Percentiles rank a stretch among this genome's conserved stretches.
Conservation (phyloP, 306 rosid genomes). For the Nissolia schottii region DNA sequence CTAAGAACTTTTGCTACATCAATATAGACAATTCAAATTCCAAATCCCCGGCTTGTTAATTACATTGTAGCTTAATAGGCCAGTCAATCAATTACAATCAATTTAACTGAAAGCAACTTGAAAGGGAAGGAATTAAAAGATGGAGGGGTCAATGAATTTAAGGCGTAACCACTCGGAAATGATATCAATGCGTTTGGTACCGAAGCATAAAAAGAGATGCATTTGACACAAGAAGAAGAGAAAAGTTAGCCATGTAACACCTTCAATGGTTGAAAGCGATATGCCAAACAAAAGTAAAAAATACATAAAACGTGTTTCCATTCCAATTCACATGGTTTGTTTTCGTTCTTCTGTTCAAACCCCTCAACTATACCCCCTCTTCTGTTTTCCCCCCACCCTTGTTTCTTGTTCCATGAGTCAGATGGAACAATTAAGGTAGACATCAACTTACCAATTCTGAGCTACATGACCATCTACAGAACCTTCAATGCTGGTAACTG, state of each 20-base stretch:
- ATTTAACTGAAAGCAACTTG: not conserved
- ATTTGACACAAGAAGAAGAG: not conserved
- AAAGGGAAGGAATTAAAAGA: not conserved
- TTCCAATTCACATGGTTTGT: conserved; percentile 1
- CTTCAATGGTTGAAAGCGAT: conserved; percentile 4
- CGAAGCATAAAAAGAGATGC: not conserved
- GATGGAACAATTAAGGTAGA: not conserved
- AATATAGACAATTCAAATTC: not conserved
- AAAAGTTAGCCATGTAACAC: not conserved
- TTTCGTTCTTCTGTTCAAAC: conserved; percentile 3
- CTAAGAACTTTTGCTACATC: too few species aligned
- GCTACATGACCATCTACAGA: not conserved
- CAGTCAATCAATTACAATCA: not conserved
- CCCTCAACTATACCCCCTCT: not conserved
- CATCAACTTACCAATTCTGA: not conserved
- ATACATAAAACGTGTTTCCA: conserved; percentile 18
- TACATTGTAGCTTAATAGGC: not conserved
- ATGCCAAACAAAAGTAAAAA: not conserved
- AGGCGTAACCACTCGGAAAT: conserved; percentile 2
- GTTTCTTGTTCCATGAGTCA: not conserved
- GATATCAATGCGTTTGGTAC: not conserved
- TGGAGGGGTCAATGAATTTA: not conserved
- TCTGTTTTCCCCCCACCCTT: not conserved
- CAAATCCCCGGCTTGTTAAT: not conserved
- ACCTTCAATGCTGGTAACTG: conserved; percentile 24